Conservation (phyloP, 441 rosid genomes). For the Manihot esculenta region DNA sequence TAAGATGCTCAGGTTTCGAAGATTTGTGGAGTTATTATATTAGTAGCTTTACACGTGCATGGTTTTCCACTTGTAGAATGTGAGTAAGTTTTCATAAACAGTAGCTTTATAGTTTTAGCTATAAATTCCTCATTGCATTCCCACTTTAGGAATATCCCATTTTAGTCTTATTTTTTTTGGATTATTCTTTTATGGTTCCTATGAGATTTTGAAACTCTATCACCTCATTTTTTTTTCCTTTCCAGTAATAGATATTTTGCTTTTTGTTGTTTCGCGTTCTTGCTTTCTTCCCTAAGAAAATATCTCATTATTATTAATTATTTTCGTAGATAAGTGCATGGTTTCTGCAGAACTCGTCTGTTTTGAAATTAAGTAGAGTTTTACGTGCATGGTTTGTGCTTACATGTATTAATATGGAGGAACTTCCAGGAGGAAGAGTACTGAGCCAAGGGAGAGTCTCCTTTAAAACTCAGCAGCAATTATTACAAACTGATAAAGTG, state of each 20-base stretch:
- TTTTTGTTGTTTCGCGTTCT: background rate
- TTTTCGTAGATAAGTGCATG: no score
- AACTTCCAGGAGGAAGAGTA: background rate
- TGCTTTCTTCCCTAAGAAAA: no score
- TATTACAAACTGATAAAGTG: conserved; percentile 2
- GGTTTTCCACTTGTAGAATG: conserved; percentile 10
- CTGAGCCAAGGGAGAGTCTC: background rate
- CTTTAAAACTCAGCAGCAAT: background rate
- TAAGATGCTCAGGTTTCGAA: background rate
- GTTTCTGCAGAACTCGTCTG: no score
- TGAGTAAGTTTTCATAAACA: background rate
- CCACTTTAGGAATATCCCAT: background rate
- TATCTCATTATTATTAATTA: no score
- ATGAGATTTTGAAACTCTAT: conserved; percentile 3
- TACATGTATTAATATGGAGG: background rate
- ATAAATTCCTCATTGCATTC: background rate
- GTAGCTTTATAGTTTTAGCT: background rate
- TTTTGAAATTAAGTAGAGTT: no score
- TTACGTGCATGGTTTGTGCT: background rate
- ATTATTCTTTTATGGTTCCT: background rate
- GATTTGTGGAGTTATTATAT: background rate
- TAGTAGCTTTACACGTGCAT: background rate
- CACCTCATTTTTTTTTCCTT: background rate
- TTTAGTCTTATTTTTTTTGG: background rate
- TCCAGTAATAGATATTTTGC: background rate